A percentile compares a stretch with the other conserved stretches of the same genome.
Conservation (phyloP, 768 basidiomycete species). For the Tricholoma matsutake region DNA sequence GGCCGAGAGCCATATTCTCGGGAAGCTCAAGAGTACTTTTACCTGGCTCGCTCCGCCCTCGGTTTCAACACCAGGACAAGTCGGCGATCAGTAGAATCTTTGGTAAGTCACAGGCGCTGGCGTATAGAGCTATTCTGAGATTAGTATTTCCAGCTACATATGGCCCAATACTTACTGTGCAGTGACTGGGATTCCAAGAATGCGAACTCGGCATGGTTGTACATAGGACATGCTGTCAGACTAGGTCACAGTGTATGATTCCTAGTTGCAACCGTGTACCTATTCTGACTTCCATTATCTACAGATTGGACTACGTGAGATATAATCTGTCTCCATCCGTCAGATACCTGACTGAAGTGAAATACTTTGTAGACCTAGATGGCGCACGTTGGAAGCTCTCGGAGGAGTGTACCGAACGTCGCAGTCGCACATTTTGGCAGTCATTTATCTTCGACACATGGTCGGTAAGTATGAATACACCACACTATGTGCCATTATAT, state of each 20-base stretch:
- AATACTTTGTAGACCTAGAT: constrained; percentile 46
- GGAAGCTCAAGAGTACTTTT: constrained; percentile 60
- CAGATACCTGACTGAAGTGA: not conserved
- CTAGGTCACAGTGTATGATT: constrained; percentile 53
- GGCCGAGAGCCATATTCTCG: constrained; percentile 42
- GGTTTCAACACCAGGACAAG: constrained; percentile 53
- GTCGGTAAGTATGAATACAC: constrained; percentile 37
- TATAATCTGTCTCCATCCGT: not conserved
- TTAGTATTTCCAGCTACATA: constrained; percentile 30
- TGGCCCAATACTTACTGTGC: constrained; percentile 52
- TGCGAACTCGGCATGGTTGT: constrained; percentile 50
- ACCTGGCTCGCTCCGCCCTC: constrained; percentile 52
- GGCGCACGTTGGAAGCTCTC: constrained; percentile 58
- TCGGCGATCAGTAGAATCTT: constrained; percentile 48
- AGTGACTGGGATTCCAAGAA: constrained; percentile 47
- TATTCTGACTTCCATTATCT: not conserved
- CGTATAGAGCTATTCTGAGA: not conserved
- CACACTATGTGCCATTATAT: not conserved
- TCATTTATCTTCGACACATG: constrained; percentile 61
- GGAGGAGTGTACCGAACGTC: constrained; percentile 38
- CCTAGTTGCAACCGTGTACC: not conserved
- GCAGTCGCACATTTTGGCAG: constrained; percentile 66
- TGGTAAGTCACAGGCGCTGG: constrained; percentile 37
- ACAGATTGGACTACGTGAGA: constrained; percentile 52
- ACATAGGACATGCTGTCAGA: constrained; percentile 55